Base-by-base conservation (phyloP, 345 rosid genomes). In the Euclidium syriacum region DNA sequence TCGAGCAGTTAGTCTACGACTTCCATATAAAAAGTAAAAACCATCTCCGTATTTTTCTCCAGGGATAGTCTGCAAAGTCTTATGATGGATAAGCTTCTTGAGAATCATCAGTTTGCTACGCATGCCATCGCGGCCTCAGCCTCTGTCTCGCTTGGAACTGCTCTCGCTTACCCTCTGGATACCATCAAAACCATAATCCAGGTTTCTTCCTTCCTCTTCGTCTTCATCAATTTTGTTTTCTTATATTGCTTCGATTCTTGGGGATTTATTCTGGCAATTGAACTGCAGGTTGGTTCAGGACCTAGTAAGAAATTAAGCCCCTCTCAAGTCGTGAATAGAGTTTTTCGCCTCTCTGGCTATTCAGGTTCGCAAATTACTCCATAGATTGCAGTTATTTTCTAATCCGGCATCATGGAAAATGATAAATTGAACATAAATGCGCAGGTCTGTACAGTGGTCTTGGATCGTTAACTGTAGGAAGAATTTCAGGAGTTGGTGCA, bases 401-500 rank as follows among this genome's bases (percentile, higher is more conserved):
- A 9, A 7, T 36, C 17, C 17, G 12, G 4, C 11, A 41, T 34
- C 5, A 34, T 19, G 26, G 6, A 35, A 54, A 48, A 10, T 46
- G 43, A 12, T 10, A 0, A 4, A 4, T 4, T 19, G 65, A 51
- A 51, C 32, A 18, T 25, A n/a, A 67, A 46, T 73, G 55, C 60
- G 55, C 60, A 89, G 98, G 97, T 74, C 69, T 89, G n/a, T 92
- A 80, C 60, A 81, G 77, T 65, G 97, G 97, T 51, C 71, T 85
- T 69, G 87, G 82, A 49, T 83, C 83, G 84, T 79, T 79, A 63
- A 79, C 76, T 5, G 46, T 80, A 27, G 95, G 88, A 35, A 89
- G 91, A 73, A 78, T 72, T 34, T 77, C 83, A 3, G 86, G 95
- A 25, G 8, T 85, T 35, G 97, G 91, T 58, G 79, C 83, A 59